phyloP scores from a whole-genome alignment of 108 stramenopile species.

The Cyclotella baltica region DNA sequence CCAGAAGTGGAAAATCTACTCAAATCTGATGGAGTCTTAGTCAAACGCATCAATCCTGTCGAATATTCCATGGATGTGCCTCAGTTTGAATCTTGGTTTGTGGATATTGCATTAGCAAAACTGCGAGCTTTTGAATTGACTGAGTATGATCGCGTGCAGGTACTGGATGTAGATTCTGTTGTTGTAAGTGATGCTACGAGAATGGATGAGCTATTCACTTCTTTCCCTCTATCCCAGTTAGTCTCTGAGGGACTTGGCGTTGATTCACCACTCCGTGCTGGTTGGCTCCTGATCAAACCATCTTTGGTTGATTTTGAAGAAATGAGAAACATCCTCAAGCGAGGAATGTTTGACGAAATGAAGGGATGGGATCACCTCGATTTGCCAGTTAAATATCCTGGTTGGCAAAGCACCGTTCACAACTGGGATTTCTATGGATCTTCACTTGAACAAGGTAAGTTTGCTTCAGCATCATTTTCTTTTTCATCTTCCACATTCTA shows the following conservation, averaged over 20 bases:
- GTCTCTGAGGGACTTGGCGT: constrained; percentile 25
- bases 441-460: constrained; percentile 18
- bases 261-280: constrained; percentile 24
- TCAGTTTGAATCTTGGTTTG: constrained; percentile 13
- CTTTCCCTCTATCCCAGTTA: background rate
- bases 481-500: too few species aligned
- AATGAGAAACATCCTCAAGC: constrained; percentile 1
- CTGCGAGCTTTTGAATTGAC: constrained; percentile 16
- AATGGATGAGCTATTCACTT: constrained; percentile 5
- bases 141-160: constrained; percentile 10
- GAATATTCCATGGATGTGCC: background rate
- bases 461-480: too few species aligned
- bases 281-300: constrained; percentile 27
- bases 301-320: constrained; percentile 8
- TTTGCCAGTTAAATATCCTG: constrained; percentile 18
- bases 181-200: background rate
- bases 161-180: constrained; percentile 19
- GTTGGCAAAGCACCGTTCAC: background rate
- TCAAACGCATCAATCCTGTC: background rate
- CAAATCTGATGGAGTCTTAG: background rate
- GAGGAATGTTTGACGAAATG: constrained; percentile 4
- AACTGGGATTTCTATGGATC: constrained; percentile 27
- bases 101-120: background rate
- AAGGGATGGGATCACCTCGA: constrained; percentile 13
- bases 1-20: background rate